phyloP scores from a whole-genome alignment of 306 rosid genomes.

The Medicago truncatula region DNA sequence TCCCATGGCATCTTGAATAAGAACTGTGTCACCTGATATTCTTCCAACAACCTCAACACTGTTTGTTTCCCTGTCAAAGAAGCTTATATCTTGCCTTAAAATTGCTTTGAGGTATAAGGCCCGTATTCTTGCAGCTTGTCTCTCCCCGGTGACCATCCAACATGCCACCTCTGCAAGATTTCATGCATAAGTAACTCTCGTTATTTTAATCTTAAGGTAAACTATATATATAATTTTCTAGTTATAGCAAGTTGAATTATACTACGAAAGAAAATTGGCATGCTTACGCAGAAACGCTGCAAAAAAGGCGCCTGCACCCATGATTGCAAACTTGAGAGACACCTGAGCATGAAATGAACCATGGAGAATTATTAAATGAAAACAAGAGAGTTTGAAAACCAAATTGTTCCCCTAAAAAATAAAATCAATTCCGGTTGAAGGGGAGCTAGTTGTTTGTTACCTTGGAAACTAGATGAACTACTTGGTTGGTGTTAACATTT shows the following conservation, averaged over 20 bases:
- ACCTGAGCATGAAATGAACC: constrained; percentile 15
- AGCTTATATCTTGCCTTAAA: constrained; percentile 75
- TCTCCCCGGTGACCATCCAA: constrained; percentile 86
- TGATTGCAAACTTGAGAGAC: constrained; percentile 52
- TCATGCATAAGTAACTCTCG: not conserved
- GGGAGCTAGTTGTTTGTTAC: not conserved
- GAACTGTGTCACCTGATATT: constrained; percentile 83
- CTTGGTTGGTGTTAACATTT: constrained; percentile 36
- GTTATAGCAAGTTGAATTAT: not conserved
- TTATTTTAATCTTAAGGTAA: not conserved
- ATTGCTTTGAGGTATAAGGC: constrained; percentile 72
- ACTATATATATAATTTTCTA: no score
- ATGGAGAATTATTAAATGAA: not conserved
- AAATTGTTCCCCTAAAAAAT: no score
- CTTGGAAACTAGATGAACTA: constrained; percentile 64
- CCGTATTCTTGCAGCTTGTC: constrained; percentile 80
- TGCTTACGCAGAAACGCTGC: constrained; percentile 73
- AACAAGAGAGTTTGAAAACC: no score
- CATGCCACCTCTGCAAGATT: constrained; percentile 60
- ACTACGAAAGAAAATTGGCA: constrained; percentile 27
- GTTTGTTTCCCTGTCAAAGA: constrained; percentile 71
- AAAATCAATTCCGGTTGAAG: no score
- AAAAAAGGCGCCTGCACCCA: constrained; percentile 59
- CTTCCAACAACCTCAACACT: constrained; percentile 73
- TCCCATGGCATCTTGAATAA: constrained; percentile 84